These are phyloP conservation scores for Orbilia ellipsospora DNA, from an alignment of 2,329 filamentous ascomycete species.

Conservation along the genomic window DNA sequence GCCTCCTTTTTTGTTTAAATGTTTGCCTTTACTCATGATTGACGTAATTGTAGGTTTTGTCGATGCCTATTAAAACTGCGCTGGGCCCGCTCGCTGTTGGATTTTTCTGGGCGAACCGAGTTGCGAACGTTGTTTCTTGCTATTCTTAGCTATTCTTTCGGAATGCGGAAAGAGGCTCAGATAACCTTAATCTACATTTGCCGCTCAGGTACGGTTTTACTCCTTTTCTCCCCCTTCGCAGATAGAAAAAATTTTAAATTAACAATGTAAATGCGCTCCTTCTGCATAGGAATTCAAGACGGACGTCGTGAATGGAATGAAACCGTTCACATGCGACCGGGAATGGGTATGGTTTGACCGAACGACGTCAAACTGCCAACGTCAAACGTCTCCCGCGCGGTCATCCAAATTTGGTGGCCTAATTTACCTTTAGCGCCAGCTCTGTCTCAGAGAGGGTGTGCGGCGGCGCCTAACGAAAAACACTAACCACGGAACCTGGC, in stretches of 20 bases:
- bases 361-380: conserved; percentile 38
- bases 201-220: conserved; percentile 30
- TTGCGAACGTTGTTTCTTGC: conserved; percentile 25
- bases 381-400: conserved; percentile 55
- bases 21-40: neutral
- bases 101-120: conserved; percentile 30
- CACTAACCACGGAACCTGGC: conserved; percentile 35
- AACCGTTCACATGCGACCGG: neutral
- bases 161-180: conserved; percentile 19
- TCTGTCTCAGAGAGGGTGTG: conserved; percentile 55
- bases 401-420: conserved; percentile 40
- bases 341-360: conserved; percentile 26
- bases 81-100: conserved; percentile 26
- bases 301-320: neutral
- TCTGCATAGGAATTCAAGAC: neutral
- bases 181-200: conserved; percentile 41
- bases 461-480: conserved; percentile 54
- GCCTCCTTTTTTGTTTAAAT: neutral
- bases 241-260: conserved; percentile 20
- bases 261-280: neutral
- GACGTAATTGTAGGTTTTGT: neutral
- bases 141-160: conserved; percentile 36
- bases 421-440: conserved; percentile 51
- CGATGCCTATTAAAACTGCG: conserved; percentile 11
- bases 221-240: conserved; percentile 2